Conservation (phyloP, 345 rosid genomes). For the Eucalyptus sp. region DNA sequence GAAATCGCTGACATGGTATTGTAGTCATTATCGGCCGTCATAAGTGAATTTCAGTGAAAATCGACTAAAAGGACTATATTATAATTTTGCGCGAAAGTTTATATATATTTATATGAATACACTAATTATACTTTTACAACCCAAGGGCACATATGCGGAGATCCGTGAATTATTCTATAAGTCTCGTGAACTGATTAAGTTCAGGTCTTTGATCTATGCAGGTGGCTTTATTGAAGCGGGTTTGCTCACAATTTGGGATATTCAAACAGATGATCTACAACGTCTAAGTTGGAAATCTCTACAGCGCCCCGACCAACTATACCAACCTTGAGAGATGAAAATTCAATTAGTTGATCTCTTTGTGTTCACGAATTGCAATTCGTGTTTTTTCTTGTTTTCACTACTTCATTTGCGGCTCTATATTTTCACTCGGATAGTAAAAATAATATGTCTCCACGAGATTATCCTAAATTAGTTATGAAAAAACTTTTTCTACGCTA, state of each 20-base stretch:
- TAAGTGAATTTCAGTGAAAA: background rate
- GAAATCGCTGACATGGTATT: rapidly evolving
- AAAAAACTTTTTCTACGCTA: background rate
- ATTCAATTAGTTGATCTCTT: background rate
- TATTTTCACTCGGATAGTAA: background rate
- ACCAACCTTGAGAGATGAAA: background rate
- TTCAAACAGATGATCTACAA: background rate
- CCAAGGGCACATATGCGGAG: background rate
- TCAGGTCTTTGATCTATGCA: background rate
- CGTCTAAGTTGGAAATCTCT: background rate
- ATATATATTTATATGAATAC: background rate
- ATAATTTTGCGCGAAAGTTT: background rate
- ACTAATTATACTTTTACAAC: background rate
- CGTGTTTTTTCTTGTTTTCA: background rate
- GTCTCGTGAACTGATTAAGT: background rate
- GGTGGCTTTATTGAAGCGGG: background rate
- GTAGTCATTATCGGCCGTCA: rapidly evolving
- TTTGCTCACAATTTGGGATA: background rate
- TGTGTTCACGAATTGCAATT: background rate
- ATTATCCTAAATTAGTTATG: background rate
- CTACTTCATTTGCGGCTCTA: background rate
- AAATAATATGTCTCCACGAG: background rate
- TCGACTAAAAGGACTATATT: rapidly evolving
- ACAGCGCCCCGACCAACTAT: background rate
- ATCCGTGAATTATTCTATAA: background rate